phyloP scores from a whole-genome alignment of 495 filamentous ascomycete genomes.

The Xylaria castorea region DNA sequence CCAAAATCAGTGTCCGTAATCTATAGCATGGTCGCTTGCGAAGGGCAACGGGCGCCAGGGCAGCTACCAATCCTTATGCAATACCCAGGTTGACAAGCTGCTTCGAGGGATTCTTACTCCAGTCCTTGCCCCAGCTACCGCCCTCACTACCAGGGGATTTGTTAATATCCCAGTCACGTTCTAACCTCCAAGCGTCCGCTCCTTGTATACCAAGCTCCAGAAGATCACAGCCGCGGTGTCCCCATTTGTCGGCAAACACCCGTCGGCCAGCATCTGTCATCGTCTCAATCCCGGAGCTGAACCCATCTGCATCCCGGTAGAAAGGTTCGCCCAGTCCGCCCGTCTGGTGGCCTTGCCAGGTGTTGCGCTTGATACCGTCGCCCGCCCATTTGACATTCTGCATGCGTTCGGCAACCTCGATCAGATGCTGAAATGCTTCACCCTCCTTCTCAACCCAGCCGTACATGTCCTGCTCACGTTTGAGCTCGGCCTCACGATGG shows the following conservation, averaged over 20 bases:
- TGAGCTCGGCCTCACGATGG: conserved; percentile 36
- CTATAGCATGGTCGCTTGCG: conserved; percentile 1
- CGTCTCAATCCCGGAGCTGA: conserved; percentile 55
- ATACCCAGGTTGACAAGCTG: conserved; percentile 19
- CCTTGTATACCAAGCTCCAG: conserved; percentile 37
- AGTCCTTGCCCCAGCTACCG: conserved; percentile 39
- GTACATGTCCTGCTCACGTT: conserved; percentile 40
- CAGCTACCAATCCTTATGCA: conserved; percentile 21
- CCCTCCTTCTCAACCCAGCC: conserved; percentile 42
- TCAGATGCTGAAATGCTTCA: conserved; percentile 46
- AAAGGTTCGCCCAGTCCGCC: conserved; percentile 66
- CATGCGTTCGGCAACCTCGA: conserved; percentile 45
- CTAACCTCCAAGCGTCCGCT: conserved; percentile 47
- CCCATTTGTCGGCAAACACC: conserved; percentile 66
- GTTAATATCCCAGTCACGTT: conserved; percentile 45
- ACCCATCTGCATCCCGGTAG: conserved; percentile 60
- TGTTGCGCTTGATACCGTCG: conserved; percentile 49
- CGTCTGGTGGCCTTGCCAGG: conserved; percentile 60
- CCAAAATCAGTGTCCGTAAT: conserved; percentile 20
- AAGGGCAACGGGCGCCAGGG: conserved; percentile 1
- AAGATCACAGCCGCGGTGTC: conserved; percentile 43
- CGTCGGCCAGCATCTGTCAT: conserved; percentile 56
- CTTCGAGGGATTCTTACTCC: conserved; percentile 30
- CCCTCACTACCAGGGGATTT: conserved; percentile 32
- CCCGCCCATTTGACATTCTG: conserved; percentile 43